Base-by-base conservation (phyloP, 768 basidiomycete species). In the Russula griseocarnosa region DNA sequence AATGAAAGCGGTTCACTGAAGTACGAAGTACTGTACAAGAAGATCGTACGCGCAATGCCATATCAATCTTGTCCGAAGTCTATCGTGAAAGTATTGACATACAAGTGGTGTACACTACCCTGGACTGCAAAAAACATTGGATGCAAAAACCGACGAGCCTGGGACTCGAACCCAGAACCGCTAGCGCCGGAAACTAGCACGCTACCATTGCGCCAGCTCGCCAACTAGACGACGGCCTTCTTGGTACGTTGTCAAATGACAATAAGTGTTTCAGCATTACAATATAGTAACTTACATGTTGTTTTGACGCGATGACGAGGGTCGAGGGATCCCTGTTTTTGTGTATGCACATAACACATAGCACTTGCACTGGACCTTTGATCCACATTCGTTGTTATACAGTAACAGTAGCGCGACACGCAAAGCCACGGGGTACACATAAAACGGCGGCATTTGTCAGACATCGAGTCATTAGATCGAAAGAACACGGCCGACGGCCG, bases 201-300 rank as follows among this genome's bases (percentile, higher is more conserved):
- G 82, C 81, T 82, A 79, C 82, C 82, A 82, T 82, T 82, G 81
- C 81, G 82, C 81, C 80, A 82, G 81, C 77, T 79, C 81, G 80
- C 79, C 81, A 58, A 51, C 36, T 56, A 36, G 8, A 32, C 2
- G 5, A 0, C 2, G 5, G 10, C 6, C 1, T 52, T 5, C 22
- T 14, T 16, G 26, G 40, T 22, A 34, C 38, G 10, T 24, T 58
- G 5, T 58, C 32, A 58, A 36, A 24, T 46, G 26, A 57, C 32
- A 8, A 24, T 14, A n/a, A 22, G 47, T 11, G 22, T 20, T n/a
- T n/a, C n/a, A n/a, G n/a, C n/a, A n/a, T n/a, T n/a, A n/a, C n/a
- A n/a, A n/a, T n/a, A n/a, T n/a, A n/a, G n/a, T n/a, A n/a, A n/a
- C n/a, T n/a, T n/a, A n/a, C n/a, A n/a, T n/a, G n/a, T n/a, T n/a